These are phyloP conservation scores for Xerocomus cyaneibrunnescens DNA, from an alignment of 1,284 basidiomycete species.

Conservation along the genomic window DNA sequence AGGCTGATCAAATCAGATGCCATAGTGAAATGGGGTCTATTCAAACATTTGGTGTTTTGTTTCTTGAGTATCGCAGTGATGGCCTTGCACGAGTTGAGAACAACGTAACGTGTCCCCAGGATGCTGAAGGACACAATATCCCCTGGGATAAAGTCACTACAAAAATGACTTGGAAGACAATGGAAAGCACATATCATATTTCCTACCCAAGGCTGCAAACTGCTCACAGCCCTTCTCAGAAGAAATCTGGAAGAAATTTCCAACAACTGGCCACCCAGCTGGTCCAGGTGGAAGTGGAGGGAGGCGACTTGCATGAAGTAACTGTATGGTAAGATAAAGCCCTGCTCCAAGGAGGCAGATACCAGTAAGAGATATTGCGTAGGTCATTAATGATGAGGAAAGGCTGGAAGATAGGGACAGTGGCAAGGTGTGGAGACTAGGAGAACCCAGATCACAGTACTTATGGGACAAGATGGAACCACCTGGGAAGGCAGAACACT, in stretches of 20 bases:
- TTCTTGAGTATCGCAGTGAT: conserved; percentile 30
- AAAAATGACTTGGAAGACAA: neutral
- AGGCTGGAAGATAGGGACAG: no score
- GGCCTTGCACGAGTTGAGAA: conserved; percentile 25
- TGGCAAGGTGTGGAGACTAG: no score
- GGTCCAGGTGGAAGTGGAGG: conserved; percentile 35
- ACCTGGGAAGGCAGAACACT: no score
- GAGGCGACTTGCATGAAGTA: conserved; percentile 3
- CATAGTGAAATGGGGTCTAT: conserved; percentile 26
- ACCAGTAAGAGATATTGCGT: neutral
- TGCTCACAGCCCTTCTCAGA: conserved; percentile 38
- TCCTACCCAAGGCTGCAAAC: conserved; percentile 42
- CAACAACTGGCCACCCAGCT: conserved; percentile 32
- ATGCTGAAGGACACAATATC: conserved; percentile 22
- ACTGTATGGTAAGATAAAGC: conserved; percentile 9
- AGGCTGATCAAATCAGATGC: conserved; percentile 29
- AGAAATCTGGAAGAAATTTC: conserved; percentile 44
- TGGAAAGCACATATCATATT: conserved; percentile 36
- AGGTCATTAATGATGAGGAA: neutral
- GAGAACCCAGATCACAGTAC: no score
- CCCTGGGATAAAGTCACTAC: conserved; percentile 14
- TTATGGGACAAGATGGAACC: no score
- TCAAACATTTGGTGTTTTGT: conserved; percentile 24
- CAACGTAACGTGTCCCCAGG: conserved; percentile 20
- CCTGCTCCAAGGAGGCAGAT: conserved; percentile 15